Conservation (phyloP, 2,329 filamentous ascomycete genomes). For the Bimuria novae-zelandiae region DNA sequence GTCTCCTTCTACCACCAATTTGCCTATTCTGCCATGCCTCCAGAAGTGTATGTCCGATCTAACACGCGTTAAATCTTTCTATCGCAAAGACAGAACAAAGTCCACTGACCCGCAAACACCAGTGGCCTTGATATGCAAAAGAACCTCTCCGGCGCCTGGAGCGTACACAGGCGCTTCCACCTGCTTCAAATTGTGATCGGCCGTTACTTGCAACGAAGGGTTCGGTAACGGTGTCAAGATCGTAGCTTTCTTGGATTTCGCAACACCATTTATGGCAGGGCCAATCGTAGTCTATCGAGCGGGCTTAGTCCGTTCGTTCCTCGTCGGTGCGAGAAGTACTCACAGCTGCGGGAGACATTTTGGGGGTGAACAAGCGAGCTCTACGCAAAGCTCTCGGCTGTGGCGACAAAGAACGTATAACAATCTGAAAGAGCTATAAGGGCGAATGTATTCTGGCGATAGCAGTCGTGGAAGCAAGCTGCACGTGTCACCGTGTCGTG, state of each 20-base stretch:
- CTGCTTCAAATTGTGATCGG: slow-evolving; percentile 62
- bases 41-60: slow-evolving; percentile 72
- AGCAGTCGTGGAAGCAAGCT: no score
- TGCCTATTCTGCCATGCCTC: slow-evolving; percentile 67
- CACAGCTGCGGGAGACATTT: slow-evolving; percentile 25
- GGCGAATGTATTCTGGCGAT: no score
- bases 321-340: not conserved
- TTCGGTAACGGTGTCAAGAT: slow-evolving; percentile 48
- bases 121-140: slow-evolving; percentile 66
- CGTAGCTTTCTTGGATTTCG: slow-evolving; percentile 13
- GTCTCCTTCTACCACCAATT: slow-evolving; percentile 64
- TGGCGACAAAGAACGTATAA: no score
- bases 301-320: not conserved
- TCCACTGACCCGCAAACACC: slow-evolving; percentile 64
- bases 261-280: slow-evolving; percentile 10
- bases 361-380: not conserved
- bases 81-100: not conserved
- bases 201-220: slow-evolving; percentile 63
- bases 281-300: slow-evolving; percentile 17
- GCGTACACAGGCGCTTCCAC: slow-evolving; percentile 62
- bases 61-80: slow-evolving; percentile 1
- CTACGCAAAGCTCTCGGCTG: no score
- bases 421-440: no score
- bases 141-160: slow-evolving; percentile 59
- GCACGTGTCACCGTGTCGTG: no score